Base-by-base conservation (phyloP, 2,329 filamentous ascomycete genomes). In the Orbilia javanica region DNA sequence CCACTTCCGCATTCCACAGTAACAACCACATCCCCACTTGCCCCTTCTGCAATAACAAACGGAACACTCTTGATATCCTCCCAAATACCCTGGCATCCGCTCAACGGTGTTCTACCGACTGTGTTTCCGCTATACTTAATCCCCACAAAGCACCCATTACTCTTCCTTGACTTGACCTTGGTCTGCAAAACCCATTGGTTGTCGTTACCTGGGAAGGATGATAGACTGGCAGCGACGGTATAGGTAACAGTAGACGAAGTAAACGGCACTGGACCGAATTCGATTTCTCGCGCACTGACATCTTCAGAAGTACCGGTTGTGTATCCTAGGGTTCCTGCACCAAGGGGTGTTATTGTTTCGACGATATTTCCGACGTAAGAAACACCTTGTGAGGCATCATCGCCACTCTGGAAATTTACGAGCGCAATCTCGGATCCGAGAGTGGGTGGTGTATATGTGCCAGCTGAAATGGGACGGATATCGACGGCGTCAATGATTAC, bases 401-500 rank as follows among this genome's bases (percentile, higher is more conserved):
- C 29, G 4, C 29, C 52, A 13, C 5, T 20, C 29, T 20, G 36
- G 25, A 34, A 57, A 10, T 57, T 57, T 20, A 36, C 18, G 7
- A 57, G 31, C 3, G 4, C 6, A n/a, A 65, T n/a, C 5, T 10
- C 6, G 18, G 8, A 8, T 1, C 62, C 62, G 0, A 65, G 44
- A 0, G 27, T 34, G 7, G 44, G 62, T 22, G 62, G 62, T 22
- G n/a, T 34, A 13, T 1, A 20, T 4, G 15, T 31, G 11, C 8
- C 42, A 22, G n/a, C 42, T 25, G n/a, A 34, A 0, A 34, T 1
- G 13, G 62, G 42, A 20, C 62, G 42, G 15, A 65, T 65, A 34
- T 67, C 63, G 7, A 67, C 44, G 5, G 27, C 46, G 46, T 65
- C 62, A 0, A 53, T 2, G 7, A 68, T 29, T 10, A 44, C 64